phyloP scores from a whole-genome alignment of 1,284 basidiomycete species.

The Pseudozyma sp. region DNA sequence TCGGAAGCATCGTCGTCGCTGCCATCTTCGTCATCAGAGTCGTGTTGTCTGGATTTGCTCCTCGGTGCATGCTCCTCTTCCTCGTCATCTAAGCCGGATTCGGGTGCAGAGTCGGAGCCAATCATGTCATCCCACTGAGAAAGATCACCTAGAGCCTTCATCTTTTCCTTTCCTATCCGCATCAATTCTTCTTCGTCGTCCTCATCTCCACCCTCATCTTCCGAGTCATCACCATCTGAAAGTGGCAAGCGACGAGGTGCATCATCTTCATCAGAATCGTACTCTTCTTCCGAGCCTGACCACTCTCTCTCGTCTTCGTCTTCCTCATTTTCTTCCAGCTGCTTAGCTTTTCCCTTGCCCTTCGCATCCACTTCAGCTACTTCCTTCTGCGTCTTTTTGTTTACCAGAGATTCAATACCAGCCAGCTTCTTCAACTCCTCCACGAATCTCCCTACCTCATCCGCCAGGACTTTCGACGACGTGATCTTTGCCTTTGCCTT shows the following conservation, averaged over 20 bases:
- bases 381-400: constrained; percentile 6
- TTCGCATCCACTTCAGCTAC: constrained; percentile 19
- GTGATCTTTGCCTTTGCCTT: constrained; percentile 81
- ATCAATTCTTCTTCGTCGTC: constrained; percentile 35
- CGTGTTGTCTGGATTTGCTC: background rate
- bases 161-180: constrained; percentile 39
- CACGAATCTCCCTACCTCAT: constrained; percentile 74
- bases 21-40: background rate
- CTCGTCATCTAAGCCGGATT: constrained; percentile 21
- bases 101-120: constrained; percentile 37
- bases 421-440: constrained; percentile 68
- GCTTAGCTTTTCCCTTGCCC: constrained; percentile 37
- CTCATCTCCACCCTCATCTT: constrained; percentile 23
- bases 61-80: background rate
- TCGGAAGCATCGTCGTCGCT: constrained; percentile 8
- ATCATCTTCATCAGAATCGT: constrained; percentile 21
- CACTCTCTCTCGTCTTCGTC: constrained; percentile 27
- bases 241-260: constrained; percentile 2
- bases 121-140: constrained; percentile 52
- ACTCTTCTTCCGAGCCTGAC: constrained; percentile 56
- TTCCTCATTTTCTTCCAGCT: constrained; percentile 34
- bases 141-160: constrained; percentile 48
- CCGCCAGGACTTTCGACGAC: constrained; percentile 80
- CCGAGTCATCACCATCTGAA: constrained; percentile 17
- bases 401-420: constrained; percentile 17